Conservation (phyloP, 1,284 basidiomycete genomes). For the Pseudozyma sp. region DNA sequence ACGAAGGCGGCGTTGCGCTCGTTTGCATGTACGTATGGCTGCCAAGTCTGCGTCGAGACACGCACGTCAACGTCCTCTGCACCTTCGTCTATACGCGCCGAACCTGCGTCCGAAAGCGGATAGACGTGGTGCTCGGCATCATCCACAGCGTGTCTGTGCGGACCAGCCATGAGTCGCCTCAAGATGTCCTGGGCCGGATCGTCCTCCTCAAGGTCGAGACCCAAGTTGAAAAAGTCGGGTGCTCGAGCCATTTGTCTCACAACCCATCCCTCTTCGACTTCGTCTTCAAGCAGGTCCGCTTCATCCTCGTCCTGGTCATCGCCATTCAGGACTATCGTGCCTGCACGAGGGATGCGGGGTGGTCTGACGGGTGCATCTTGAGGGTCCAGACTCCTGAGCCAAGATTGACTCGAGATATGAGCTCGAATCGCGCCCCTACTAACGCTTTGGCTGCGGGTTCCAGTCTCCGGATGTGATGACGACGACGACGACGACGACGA, state of each 20-base stretch:
- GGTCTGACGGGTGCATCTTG: neutral
- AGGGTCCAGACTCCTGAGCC: constrained; percentile 30
- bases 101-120: constrained; percentile 6
- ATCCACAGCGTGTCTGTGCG: constrained; percentile 5
- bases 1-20: constrained; percentile 22
- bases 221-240: constrained; percentile 33
- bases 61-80: constrained; percentile 15
- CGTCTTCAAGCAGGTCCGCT: constrained; percentile 15
- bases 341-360: neutral
- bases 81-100: constrained; percentile 2
- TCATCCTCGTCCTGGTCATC: constrained; percentile 7
- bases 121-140: constrained; percentile 4
- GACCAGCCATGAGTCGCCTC: constrained; percentile 15
- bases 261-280: constrained; percentile 20
- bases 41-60: constrained; percentile 11
- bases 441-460: neutral
- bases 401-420: constrained; percentile 35
- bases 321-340: neutral
- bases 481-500: neutral
- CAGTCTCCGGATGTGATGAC: neutral
- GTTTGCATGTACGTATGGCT: constrained; percentile 25
- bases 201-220: constrained; percentile 33
- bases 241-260: constrained; percentile 16
- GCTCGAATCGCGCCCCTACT: constrained; percentile 2
- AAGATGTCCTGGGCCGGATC: constrained; percentile 2